Evolutionary conservation across 2,329 filamentous ascomycete genomes (phyloP).

Genomic region (Ramularia endophylla): DNA sequence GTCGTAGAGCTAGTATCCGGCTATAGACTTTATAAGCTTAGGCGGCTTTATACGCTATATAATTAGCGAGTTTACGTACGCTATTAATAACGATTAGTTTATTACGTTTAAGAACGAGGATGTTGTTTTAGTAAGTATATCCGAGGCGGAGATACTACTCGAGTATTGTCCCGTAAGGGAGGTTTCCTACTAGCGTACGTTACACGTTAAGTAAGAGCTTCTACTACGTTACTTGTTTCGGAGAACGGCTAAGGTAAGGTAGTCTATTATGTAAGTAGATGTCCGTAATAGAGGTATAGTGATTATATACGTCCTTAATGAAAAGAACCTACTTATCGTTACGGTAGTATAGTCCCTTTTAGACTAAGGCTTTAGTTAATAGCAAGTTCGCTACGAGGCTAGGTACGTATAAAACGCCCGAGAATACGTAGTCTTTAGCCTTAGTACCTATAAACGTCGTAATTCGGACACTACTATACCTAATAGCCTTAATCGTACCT

Average conservation of each 20-base stretch:
- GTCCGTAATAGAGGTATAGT: not conserved
- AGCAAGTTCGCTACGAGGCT: not conserved
- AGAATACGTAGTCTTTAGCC: not conserved
- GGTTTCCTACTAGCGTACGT: too few species aligned
- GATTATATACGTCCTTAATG: not conserved
- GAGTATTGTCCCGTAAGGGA: not conserved
- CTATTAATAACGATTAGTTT: not conserved
- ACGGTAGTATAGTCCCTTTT: not conserved
- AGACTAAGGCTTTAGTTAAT: not conserved
- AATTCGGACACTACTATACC: not conserved
- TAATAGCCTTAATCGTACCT: not conserved
- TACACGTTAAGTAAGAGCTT: too few species aligned
- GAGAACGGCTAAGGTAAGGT: not conserved
- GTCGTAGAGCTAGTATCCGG: not conserved
- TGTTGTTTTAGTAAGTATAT: not conserved
- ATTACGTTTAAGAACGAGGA: not conserved
- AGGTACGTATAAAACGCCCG: not conserved
- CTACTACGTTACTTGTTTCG: too few species aligned
- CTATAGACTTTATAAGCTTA: not conserved
- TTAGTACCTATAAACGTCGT: not conserved
- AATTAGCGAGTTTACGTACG: not conserved
- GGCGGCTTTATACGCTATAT: not conserved
- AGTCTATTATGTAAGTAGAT: not conserved
- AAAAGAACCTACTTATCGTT: not conserved
- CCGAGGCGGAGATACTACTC: not conserved